Evolutionary conservation across 1,284 basidiomycete genomes (phyloP).

Genomic region (Ganoderma leucocontextum): DNA sequence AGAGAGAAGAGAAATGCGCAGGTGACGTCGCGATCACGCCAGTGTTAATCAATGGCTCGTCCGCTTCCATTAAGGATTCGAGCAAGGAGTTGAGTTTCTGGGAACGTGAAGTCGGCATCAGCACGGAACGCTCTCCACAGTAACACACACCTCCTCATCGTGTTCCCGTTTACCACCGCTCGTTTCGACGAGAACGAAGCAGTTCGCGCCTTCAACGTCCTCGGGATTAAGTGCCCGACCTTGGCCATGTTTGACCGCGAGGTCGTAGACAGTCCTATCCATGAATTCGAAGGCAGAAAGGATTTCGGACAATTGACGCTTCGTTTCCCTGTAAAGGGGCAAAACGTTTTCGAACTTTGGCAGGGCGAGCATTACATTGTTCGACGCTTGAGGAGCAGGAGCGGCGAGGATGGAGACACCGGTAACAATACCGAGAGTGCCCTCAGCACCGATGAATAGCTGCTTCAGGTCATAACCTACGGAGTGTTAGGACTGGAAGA

Average conservation of each 20-base stretch:
- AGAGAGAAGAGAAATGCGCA: constrained; percentile 89
- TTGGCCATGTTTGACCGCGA: constrained; percentile 83
- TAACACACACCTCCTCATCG: constrained; percentile 83
- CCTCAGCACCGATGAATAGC: constrained; percentile 97
- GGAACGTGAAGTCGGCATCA: constrained; percentile 7
- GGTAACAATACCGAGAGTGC: constrained; percentile 95
- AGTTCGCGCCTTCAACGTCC: constrained; percentile 80
- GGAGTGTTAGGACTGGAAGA: neutral
- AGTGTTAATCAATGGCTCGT: constrained; percentile 82
- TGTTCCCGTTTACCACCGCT: constrained; percentile 95
- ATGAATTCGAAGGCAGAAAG: constrained; percentile 98
- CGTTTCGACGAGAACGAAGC: constrained; percentile 95
- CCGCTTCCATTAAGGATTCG: constrained; percentile 81
- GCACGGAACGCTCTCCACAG: neutral
- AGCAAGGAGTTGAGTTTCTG: constrained; percentile 91
- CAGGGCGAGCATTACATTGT: constrained; percentile 80
- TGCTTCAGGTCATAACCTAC: constrained; percentile 98
- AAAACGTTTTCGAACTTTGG: constrained; percentile 79
- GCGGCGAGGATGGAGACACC: constrained; percentile 97
- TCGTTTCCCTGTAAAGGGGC: constrained; percentile 74
- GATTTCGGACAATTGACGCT: constrained; percentile 90
- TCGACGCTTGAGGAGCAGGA: constrained; percentile 84
- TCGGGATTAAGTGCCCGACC: constrained; percentile 71
- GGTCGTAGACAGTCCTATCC: constrained; percentile 88
- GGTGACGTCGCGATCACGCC: constrained; percentile 95